Evolutionary conservation across 805 yeast species (phyloP), one percentile per base, ranked within the genome.

Genomic region (Kuraishia ogatae): DNA sequence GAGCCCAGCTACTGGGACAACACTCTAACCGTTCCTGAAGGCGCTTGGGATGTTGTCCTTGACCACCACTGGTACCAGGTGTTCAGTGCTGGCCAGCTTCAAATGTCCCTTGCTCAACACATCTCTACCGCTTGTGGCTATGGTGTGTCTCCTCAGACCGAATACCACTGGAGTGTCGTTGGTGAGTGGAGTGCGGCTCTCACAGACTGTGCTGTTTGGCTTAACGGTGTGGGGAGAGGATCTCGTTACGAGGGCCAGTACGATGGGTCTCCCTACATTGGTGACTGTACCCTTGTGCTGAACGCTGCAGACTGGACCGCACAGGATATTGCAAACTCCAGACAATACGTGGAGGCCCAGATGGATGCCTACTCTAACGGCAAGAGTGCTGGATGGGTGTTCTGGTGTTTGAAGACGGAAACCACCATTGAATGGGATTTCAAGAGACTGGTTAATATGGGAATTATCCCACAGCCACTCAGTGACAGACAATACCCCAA

Each of bases 21-120:
- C 8, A 74, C 75, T 49, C 66, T 81, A 26, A 62, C 66, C 13
- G 60, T 63, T 8, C 61, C 61, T 19, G 57, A 68, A 59, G 67
- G 71, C 54, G 77, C 72, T 66, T 83, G 84, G 81, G 83, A 85
- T 63, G 85, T 89, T 53, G 82, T 88, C 20, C 69, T 91, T 39
- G 97, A 92, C 68, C 97, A 89, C 71, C 97, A 92, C 71, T 86
- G 87, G 66, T 92, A 92, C 74, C 96, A 89, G 73, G 94, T 88
- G n/a, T 92, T 92, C 69, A 75, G 82, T 50, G 66, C 76, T n/a
- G 80, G 73, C 29, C 85, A 86, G 71, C 74, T 90, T 55, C 61
- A 71, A 50, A 72, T 81, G 60, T 54, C 71, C 54, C 75, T 88
- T 54, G 87, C 83, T 57, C 80, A 81, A 48, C 96, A 88, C 64